A percentile compares a stretch with the other conserved stretches of the same genome.
Conservation (phyloP, 257 asterid genomes). For the Nicotiana undulata region DNA sequence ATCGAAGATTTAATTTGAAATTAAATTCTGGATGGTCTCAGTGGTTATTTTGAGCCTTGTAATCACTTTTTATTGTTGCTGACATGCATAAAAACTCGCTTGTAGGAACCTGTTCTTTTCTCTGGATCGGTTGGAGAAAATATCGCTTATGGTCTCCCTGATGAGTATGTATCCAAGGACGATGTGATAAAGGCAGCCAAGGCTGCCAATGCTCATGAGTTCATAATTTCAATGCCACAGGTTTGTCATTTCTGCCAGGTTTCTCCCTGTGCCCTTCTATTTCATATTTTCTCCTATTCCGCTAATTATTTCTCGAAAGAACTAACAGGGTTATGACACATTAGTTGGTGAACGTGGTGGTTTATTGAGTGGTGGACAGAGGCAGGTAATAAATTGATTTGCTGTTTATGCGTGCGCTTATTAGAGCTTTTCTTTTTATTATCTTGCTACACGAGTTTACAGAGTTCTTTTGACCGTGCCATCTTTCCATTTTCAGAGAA, state of each 20-base stretch:
- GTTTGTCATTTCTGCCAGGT: slow-evolving; percentile 27
- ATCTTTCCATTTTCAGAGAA: slow-evolving; percentile 46
- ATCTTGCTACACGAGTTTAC: not conserved
- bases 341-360: slow-evolving; percentile 98
- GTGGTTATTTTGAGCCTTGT: not conserved
- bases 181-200: slow-evolving; percentile 92
- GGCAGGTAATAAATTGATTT: slow-evolving; percentile 51
- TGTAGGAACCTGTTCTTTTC: slow-evolving; percentile 92
- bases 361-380: slow-evolving; percentile 91
- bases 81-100: not conserved
- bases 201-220: slow-evolving; percentile 98
- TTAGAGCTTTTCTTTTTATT: not conserved
- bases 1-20: not conserved
- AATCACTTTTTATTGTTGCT: slow-evolving; percentile 11
- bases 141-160: slow-evolving; percentile 95
- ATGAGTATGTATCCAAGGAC: slow-evolving; percentile 75
- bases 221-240: slow-evolving; percentile 88
- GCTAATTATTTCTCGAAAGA: slow-evolving; percentile 11
- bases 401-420: not conserved
- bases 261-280: slow-evolving; percentile 2
- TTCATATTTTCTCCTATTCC: slow-evolving; percentile 4
- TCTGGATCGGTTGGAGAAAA: slow-evolving; percentile 93
- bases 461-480: not conserved
- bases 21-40: not conserved
- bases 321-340: slow-evolving; percentile 77